These are phyloP conservation scores for Ascodesmis nigricans DNA, from an alignment of 495 filamentous ascomycete genomes.

Conservation along the genomic window DNA sequence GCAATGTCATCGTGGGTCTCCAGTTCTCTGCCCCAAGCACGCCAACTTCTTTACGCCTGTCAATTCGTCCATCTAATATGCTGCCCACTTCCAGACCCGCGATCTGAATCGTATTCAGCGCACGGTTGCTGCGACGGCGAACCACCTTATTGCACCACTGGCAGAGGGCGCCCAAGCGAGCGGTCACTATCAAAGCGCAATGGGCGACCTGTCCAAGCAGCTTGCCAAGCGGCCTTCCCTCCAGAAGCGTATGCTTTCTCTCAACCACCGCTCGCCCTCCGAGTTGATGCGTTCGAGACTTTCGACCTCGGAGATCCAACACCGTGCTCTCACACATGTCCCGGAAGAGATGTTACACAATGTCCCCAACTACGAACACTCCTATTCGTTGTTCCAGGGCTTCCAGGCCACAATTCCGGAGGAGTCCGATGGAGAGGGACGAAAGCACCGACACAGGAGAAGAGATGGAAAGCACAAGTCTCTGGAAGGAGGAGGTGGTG, in stretches of 20 bases:
- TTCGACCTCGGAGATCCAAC: conserved; percentile 80
- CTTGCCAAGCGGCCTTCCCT: conserved; percentile 49
- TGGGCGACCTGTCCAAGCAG: conserved; percentile 75
- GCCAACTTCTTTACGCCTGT: background rate
- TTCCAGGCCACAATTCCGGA: conserved; percentile 84
- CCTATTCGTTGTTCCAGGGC: conserved; percentile 87
- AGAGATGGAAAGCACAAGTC: conserved; percentile 17
- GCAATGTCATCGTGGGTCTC: conserved; percentile 4
- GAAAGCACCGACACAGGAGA: conserved; percentile 49
- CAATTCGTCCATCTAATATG: too few species aligned
- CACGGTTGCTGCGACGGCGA: conserved; percentile 86
- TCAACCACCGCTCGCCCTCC: conserved; percentile 68
- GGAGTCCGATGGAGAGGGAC: conserved; percentile 30
- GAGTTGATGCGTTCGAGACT: conserved; percentile 84
- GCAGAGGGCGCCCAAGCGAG: conserved; percentile 35
- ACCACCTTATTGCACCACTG: conserved; percentile 56
- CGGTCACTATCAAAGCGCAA: conserved; percentile 58
- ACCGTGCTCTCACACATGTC: conserved; percentile 69
- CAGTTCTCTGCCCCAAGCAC: too few species aligned
- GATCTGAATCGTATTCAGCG: conserved; percentile 81
- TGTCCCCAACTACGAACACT: conserved; percentile 63
- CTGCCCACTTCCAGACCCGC: conserved; percentile 36
- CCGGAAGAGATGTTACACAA: conserved; percentile 75
- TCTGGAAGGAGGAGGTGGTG: conserved; percentile 25
- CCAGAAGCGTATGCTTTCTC: conserved; percentile 73